phyloP scores from a whole-genome alignment of 176 grass and related monocot genomes.

The Rhipidocladum racemiflorum region DNA sequence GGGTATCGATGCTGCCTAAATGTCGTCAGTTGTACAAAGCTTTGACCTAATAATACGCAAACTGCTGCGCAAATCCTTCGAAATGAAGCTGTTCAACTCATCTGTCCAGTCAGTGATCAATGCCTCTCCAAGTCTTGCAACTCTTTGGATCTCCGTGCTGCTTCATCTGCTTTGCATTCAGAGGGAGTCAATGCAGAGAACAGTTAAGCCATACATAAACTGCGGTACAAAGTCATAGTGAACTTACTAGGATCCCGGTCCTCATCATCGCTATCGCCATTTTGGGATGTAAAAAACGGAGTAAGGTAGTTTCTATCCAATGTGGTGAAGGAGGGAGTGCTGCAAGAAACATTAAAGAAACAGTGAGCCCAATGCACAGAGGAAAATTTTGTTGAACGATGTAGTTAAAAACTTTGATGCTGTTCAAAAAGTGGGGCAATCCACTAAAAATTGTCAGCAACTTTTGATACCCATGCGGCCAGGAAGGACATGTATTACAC shows the following conservation, averaged over 20 bases:
- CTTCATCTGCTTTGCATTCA: conserved; percentile 2
- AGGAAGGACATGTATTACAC: not conserved
- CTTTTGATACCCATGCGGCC: not conserved
- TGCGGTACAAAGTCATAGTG: too few species aligned
- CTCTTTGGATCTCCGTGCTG: not conserved
- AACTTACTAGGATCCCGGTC: not conserved
- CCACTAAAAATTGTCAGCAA: not conserved
- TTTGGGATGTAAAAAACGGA: conserved; percentile 66
- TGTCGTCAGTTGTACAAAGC: not conserved
- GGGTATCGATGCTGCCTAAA: not conserved
- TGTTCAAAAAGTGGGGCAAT: not conserved
- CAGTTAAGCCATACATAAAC: not conserved
- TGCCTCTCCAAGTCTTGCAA: not conserved
- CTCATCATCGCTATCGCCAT: conserved; percentile 31
- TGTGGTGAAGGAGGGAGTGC: conserved; percentile 54
- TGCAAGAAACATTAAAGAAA: conserved; percentile 26
- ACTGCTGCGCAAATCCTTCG: not conserved
- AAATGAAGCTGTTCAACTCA: not conserved
- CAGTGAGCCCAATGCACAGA: not conserved
- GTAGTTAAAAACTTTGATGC: not conserved
- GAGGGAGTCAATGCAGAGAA: conserved; percentile 3
- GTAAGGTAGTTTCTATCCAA: conserved; percentile 61
- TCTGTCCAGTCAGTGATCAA: not conserved
- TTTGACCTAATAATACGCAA: not conserved
- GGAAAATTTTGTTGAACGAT: not conserved